phyloP scores from a whole-genome alignment of 148 eudicot species.

The Spergularia marina region DNA sequence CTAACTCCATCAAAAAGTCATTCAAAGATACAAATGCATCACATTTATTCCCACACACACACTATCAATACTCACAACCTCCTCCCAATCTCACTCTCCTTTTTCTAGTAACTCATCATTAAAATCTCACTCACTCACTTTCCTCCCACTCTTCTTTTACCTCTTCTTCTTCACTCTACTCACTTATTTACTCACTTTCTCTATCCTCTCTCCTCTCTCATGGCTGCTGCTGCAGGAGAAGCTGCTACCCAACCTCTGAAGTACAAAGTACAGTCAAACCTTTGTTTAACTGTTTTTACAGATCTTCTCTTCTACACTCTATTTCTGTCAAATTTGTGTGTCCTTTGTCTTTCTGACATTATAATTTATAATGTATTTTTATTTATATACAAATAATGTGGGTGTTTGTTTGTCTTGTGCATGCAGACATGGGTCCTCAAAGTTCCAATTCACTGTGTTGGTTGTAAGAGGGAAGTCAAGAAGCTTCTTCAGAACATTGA shows the following conservation, averaged over 20 bases:
- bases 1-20: neutral
- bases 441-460: constrained; percentile 80
- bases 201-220: neutral
- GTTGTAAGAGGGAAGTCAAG: constrained; percentile 78
- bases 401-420: neutral
- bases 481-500: constrained; percentile 65
- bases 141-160: neutral
- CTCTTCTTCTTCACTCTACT: neutral
- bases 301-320: neutral
- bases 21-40: neutral
- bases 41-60: constrained; percentile 2
- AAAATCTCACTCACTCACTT: neutral
- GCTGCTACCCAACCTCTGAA: constrained; percentile 8
- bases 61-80: neutral
- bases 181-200: neutral
- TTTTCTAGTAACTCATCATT: constrained; percentile 11
- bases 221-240: constrained; percentile 9
- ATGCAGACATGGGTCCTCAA: constrained; percentile 69
- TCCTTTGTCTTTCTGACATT: neutral
- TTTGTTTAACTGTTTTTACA: neutral
- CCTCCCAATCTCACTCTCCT: neutral
- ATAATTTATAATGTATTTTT: neutral
- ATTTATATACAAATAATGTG: neutral
- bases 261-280: constrained; percentile 12
- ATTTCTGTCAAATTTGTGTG: no score